phyloP scores from a whole-genome alignment of 768 basidiomycete species.

The Kwoniella newhampshirensis region DNA sequence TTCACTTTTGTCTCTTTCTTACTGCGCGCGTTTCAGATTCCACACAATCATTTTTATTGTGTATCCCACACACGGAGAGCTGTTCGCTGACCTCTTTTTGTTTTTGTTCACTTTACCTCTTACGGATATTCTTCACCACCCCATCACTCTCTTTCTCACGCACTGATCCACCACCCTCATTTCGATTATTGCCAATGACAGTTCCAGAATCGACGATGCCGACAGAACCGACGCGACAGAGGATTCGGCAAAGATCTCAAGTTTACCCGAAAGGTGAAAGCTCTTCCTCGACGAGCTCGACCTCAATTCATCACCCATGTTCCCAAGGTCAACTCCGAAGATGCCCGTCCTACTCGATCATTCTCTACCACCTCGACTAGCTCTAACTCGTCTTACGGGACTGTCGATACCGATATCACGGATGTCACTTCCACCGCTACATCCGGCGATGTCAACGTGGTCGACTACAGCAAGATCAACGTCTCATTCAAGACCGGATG shows the following conservation, averaged over 20 bases:
- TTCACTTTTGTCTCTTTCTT: conserved; percentile 18
- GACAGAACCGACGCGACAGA: background rate
- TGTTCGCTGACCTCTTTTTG: background rate
- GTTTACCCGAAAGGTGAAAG: background rate
- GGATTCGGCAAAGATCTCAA: background rate
- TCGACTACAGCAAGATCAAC: no score
- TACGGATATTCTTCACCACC: background rate
- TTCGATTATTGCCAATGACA: conserved; percentile 1
- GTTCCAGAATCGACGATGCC: conserved; percentile 44
- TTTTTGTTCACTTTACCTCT: background rate
- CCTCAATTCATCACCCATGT: no score
- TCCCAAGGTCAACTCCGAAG: no score
- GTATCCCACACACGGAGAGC: background rate
- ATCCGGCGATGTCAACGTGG: no score
- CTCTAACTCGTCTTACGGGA: no score
- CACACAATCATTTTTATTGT: no score
- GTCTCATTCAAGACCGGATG: no score
- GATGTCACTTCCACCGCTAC: no score
- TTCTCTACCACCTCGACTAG: background rate
- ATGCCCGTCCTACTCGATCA: background rate
- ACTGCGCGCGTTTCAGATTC: background rate
- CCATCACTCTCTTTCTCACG: background rate
- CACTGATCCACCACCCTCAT: background rate
- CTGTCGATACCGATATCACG: no score
- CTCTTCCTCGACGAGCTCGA: background rate